Evolutionary conservation across 305 asterid genomes (phyloP).

Genomic region (Lippia alba): DNA sequence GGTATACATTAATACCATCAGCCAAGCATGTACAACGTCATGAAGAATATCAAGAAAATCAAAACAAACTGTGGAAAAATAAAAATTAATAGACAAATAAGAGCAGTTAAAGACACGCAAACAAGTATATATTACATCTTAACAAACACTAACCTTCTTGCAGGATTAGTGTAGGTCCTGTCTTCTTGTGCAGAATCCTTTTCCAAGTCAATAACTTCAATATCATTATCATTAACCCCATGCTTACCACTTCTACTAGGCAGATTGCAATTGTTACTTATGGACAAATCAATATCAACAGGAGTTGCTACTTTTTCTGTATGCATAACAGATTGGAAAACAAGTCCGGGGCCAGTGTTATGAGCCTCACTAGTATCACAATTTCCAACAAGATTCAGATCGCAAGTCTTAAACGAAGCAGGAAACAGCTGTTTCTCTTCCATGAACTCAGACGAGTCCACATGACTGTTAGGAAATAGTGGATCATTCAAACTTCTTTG

Average conservation of each 20-base stretch:
- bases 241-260: slow-evolving; percentile 53
- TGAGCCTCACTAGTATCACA: slow-evolving; percentile 62
- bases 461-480: too few relatives aligned
- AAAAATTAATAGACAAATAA: too few relatives aligned
- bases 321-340: too few relatives aligned
- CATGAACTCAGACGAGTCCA: slow-evolving; percentile 42
- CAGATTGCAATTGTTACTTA: slow-evolving; percentile 48
- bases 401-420: slow-evolving; percentile 83
- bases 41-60: neutral
- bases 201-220: slow-evolving; percentile 94
- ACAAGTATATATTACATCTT: slow-evolving; percentile 1
- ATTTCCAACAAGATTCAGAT: slow-evolving; percentile 79
- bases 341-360: slow-evolving; percentile 37
- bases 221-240: slow-evolving; percentile 53
- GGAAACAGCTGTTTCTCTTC: slow-evolving; percentile 75
- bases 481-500: slow-evolving; percentile 53
- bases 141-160: slow-evolving; percentile 55
- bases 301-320: slow-evolving; percentile 49
- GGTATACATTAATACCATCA: slow-evolving; percentile 30
- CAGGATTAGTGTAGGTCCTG: slow-evolving; percentile 52
- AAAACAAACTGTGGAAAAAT: too few relatives aligned
- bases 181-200: slow-evolving; percentile 74
- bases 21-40: slow-evolving; percentile 28
- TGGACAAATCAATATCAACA: slow-evolving; percentile 73
- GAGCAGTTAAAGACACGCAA: too few relatives aligned